Percentiles rank a stretch among this genome's conserved stretches.
phyloP scores from a whole-genome alignment of 176 grass and related monocot species.

The Hordeum vulgare region DNA sequence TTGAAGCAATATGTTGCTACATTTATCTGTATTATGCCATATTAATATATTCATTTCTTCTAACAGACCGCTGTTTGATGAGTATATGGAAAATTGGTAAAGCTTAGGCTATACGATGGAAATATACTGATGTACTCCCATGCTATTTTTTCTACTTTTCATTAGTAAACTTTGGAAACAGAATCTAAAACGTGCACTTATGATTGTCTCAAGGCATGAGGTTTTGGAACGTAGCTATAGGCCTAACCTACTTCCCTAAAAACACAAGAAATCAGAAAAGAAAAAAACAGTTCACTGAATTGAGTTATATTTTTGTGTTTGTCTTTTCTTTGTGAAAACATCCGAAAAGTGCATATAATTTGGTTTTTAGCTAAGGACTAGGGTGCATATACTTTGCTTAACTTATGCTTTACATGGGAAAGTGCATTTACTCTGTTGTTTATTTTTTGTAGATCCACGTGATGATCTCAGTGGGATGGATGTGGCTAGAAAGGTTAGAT shows the following conservation, averaged over 20 bases:
- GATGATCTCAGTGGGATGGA: slow-evolving; percentile 95
- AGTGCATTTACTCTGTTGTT: slow-evolving; percentile 16
- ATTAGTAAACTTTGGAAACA: background rate
- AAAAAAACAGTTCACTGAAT: background rate
- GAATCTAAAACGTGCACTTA: background rate
- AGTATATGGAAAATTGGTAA: background rate
- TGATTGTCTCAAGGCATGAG: background rate
- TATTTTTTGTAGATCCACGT: slow-evolving; percentile 69
- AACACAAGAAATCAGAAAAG: background rate
- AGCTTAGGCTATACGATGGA: background rate
- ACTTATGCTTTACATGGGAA: background rate
- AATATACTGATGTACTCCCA: background rate
- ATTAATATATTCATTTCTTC: background rate
- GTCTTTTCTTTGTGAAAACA: background rate
- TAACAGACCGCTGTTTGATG: background rate
- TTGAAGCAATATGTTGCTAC: background rate
- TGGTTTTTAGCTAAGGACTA: background rate
- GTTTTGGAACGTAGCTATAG: background rate
- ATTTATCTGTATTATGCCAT: background rate
- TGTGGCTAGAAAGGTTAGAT: slow-evolving; percentile 83
- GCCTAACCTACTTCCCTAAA: background rate
- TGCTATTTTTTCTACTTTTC: background rate
- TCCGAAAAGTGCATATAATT: background rate
- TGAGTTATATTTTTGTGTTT: background rate
- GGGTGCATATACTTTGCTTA: background rate